Conservation (phyloP, 2,329 filamentous ascomycete genomes). For the Amauroascus verrucosus region DNA sequence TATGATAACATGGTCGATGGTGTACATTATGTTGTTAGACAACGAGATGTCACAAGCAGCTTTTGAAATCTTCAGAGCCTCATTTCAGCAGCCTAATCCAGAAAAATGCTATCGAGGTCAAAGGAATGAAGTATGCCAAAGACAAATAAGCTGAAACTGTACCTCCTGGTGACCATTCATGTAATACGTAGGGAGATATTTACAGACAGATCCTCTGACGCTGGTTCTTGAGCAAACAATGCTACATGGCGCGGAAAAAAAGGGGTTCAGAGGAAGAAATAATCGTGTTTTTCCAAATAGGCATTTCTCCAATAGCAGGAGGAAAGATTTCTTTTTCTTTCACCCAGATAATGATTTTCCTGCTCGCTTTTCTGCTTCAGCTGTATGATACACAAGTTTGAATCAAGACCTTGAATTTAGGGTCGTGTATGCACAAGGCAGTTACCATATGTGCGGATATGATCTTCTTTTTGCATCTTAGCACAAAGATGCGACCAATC, state of each 20-base stretch:
- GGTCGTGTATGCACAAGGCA: background rate
- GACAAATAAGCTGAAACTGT: background rate
- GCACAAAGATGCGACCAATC: too few relatives aligned
- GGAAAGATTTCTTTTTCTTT: background rate
- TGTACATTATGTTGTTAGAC: background rate
- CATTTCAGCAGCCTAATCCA: background rate
- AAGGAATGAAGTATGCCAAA: background rate
- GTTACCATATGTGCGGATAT: background rate
- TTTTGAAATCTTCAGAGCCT: background rate
- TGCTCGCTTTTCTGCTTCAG: background rate
- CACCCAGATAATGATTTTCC: background rate
- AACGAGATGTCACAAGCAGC: background rate
- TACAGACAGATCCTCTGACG: background rate
- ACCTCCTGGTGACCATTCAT: background rate
- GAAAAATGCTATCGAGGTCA: background rate
- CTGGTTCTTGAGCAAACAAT: background rate
- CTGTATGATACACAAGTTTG: slow-evolving; percentile 2
- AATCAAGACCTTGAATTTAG: background rate
- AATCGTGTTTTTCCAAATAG: too few relatives aligned
- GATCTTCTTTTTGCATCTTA: background rate
- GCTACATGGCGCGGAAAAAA: background rate
- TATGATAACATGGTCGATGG: background rate
- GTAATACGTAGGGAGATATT: background rate
- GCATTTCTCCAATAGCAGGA: background rate
- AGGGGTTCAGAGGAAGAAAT: background rate